Evolutionary conservation across 2,329 filamentous ascomycete species (phyloP), one percentile per base, ranked within the genome.

Genomic region (Ascomycota sp.): DNA sequence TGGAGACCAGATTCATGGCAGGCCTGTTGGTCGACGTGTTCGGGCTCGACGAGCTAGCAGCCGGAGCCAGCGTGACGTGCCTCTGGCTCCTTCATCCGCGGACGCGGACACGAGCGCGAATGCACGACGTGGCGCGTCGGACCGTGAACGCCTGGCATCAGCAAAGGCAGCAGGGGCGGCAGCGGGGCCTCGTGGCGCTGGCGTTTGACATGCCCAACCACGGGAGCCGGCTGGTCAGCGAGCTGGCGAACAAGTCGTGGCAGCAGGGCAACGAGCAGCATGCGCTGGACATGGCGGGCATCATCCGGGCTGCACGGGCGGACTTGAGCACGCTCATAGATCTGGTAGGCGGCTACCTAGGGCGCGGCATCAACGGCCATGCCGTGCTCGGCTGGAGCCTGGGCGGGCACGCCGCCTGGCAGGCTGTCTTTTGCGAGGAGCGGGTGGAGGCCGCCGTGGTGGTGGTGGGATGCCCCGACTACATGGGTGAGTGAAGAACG

Each of bases 121-220:
- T 95, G 84, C 61, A 62, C 1, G 70, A 70, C 25, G 66, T 89
- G 35, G 84, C 82, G 3, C 57, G 64, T n/a, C 65, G 68, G 6
- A 61, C 71, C 9, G 63, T 93, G 33, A 54, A 59, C n/a, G 66
- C 71, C 7, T 91, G 76, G 71, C 73, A 78, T 45, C 47, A 53
- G 48, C 40, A 51, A 47, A 33, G 37, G 6, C 43, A 29, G 33
- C 32, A 26, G 21, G 21, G 29, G 12, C 25, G 31, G 4, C 16
- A 25, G n/a, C 47, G 53, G 57, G 78, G 77, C 0, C 55, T 95
- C 29, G 73, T 95, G 33, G 83, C 80, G 2, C 68, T 84, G 9
- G 69, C 76, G 2, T 92, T 92, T 52, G 89, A 95, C 55, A 83
- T 92, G 59, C 69, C 86, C 31, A 95, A 95, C 52, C 89, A 95